phyloP scores from a whole-genome alignment of 495 filamentous ascomycete genomes.

The Beverwykella pulmonaria region DNA sequence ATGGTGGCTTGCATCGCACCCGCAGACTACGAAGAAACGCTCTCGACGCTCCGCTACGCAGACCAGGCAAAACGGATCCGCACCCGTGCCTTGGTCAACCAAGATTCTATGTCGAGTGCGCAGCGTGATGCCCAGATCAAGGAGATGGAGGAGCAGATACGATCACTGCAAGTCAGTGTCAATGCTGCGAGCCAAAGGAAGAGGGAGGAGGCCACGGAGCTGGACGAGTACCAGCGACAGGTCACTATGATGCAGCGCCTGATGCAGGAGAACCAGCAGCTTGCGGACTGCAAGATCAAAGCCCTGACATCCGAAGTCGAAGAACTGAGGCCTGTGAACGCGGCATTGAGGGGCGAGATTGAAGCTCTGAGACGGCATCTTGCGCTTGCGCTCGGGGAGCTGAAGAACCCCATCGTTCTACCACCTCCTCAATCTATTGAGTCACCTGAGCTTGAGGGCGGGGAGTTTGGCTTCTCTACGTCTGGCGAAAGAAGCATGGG shows the following conservation, averaged over 20 bases:
- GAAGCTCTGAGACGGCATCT: slow-evolving; percentile 85
- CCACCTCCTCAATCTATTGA: slow-evolving; percentile 34
- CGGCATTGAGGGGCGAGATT: slow-evolving; percentile 77
- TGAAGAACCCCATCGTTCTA: slow-evolving; percentile 84
- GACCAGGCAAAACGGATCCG: slow-evolving; percentile 98
- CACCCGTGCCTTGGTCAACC: slow-evolving; percentile 93
- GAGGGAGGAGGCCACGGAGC: slow-evolving; percentile 62
- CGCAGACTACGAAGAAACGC: slow-evolving; percentile 94
- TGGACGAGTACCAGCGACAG: slow-evolving; percentile 90
- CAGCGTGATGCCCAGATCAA: slow-evolving; percentile 91
- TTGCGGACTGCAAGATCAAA: slow-evolving; percentile 88
- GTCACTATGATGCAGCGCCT: slow-evolving; percentile 84
- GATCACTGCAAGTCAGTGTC: slow-evolving; percentile 72
- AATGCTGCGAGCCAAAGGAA: slow-evolving; percentile 54
- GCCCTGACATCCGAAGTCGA: slow-evolving; percentile 72
- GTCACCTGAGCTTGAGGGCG: slow-evolving; percentile 10
- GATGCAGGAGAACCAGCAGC: slow-evolving; percentile 88
- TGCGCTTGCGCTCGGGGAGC: slow-evolving; percentile 77
- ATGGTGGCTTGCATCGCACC: slow-evolving; percentile 99
- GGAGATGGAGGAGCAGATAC: slow-evolving; percentile 92
- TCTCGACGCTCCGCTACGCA: slow-evolving; percentile 93
- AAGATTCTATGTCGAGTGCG: slow-evolving; percentile 82
- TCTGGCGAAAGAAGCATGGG: slow-evolving; percentile 27
- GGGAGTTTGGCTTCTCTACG: slow-evolving; percentile 17
- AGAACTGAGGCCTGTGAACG: slow-evolving; percentile 44